phyloP scores from a whole-genome alignment of 2,329 filamentous ascomycete genomes.

The Metarhizium guizhouense region DNA sequence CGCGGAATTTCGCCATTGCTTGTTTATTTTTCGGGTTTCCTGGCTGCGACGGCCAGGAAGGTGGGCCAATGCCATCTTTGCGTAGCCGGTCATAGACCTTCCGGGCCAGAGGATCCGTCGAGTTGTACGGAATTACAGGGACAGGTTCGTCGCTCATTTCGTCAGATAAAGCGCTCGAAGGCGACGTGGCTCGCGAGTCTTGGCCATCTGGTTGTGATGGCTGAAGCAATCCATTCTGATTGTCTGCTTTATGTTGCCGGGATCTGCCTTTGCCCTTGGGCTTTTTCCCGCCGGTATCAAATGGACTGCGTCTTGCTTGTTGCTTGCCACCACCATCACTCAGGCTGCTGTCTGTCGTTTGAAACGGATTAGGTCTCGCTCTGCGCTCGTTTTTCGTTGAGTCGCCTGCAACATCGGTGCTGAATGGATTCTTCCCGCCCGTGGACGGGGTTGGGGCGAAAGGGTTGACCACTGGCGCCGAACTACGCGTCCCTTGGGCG shows the following conservation, averaged over 20 bases:
- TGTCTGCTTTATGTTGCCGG: slow-evolving; percentile 1
- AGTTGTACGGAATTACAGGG: slow-evolving; percentile 9
- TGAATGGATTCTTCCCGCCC: slow-evolving; percentile 16
- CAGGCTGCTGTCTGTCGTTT: slow-evolving; percentile 15
- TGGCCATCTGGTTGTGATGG: slow-evolving; percentile 1
- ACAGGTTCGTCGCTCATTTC: slow-evolving; percentile 4
- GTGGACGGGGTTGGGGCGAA: slow-evolving; percentile 17
- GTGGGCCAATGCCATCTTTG: slow-evolving; percentile 45
- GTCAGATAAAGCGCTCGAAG: slow-evolving; percentile 15
- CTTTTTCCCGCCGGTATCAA: slow-evolving; percentile 12
- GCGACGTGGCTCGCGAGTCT: slow-evolving; percentile 16
- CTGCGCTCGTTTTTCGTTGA: slow-evolving; percentile 18
- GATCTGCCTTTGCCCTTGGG: slow-evolving; percentile 6
- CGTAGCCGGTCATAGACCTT: slow-evolving; percentile 43
- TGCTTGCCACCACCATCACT: slow-evolving; percentile 15
- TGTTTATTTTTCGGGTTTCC: slow-evolving; percentile 41
- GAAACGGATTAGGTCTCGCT: slow-evolving; percentile 17
- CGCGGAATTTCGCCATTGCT: slow-evolving; percentile 45
- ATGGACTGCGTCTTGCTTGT: slow-evolving; percentile 12
- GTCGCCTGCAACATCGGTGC: slow-evolving; percentile 20
- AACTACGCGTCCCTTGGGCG: slow-evolving; percentile 24
- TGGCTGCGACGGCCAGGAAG: slow-evolving; percentile 46
- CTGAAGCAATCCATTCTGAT: slow-evolving; percentile 4
- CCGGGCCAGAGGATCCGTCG: slow-evolving; percentile 33
- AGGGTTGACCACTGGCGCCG: slow-evolving; percentile 25